A percentile compares a stretch with the other conserved stretches of the same genome.
Evolutionary conservation across 2,329 filamentous ascomycete species (phyloP).

Genomic region (Acephala macrosclerotiorum): DNA sequence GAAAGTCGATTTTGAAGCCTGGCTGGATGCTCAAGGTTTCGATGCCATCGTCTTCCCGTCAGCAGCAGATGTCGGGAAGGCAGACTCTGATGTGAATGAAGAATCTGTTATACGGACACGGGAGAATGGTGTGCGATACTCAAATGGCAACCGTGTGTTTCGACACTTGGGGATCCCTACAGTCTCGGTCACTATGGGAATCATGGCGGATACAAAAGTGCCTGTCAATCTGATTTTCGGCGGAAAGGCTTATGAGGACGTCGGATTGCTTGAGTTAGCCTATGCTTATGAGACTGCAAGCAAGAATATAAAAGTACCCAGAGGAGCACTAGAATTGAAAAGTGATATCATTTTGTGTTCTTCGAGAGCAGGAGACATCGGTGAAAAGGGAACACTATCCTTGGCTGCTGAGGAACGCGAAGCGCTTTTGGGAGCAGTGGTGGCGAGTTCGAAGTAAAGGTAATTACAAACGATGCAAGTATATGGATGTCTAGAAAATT

Average conservation of each 20-base stretch:
- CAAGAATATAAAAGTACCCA: constrained; percentile 15
- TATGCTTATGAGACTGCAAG: no score
- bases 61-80: constrained; percentile 55
- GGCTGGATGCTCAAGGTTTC: constrained; percentile 51
- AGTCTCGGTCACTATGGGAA: constrained; percentile 52
- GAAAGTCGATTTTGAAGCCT: constrained; percentile 57
- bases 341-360: background rate
- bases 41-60: constrained; percentile 58
- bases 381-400: background rate
- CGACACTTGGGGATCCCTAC: constrained; percentile 62
- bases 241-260: constrained; percentile 54
- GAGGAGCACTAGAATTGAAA: constrained; percentile 17
- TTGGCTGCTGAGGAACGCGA: background rate
- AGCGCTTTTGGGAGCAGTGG: background rate
- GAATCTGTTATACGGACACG: constrained; percentile 48
- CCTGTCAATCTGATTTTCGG: constrained; percentile 61
- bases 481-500: no score
- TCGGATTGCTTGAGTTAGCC: no score
- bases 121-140: constrained; percentile 60
- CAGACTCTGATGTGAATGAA: constrained; percentile 52
- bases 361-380: background rate
- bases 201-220: constrained; percentile 49
- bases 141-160: constrained; percentile 60
- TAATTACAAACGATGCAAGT: no score
- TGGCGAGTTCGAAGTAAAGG: background rate